phyloP scores from a whole-genome alignment of 2,329 filamentous ascomycete species.

The Clathrospora elynae region DNA sequence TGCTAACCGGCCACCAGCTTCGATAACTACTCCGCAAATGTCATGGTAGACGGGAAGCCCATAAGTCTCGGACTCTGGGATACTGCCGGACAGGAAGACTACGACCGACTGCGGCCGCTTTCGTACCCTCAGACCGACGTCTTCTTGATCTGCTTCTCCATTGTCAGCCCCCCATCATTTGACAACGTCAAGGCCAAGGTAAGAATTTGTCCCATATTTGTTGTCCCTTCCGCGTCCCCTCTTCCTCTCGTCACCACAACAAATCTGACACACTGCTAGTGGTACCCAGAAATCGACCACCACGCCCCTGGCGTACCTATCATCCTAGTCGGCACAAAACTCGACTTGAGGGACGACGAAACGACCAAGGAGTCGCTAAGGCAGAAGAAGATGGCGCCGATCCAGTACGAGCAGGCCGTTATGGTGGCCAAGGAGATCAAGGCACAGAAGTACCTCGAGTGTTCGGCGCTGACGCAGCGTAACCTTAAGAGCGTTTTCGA shows the following conservation, averaged over 20 bases:
- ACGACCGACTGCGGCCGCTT: slow-evolving; percentile 89
- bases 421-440: slow-evolving; percentile 90
- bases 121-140: slow-evolving; percentile 99
- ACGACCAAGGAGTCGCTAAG: slow-evolving; percentile 80
- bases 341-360: slow-evolving; percentile 90
- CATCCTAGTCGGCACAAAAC: slow-evolving; percentile 95
- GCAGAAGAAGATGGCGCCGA: slow-evolving; percentile 95
- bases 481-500: slow-evolving; percentile 99
- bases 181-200: slow-evolving; percentile 99
- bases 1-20: slow-evolving; percentile 66
- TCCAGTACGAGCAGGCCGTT: slow-evolving; percentile 90
- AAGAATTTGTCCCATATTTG: slow-evolving; percentile 35
- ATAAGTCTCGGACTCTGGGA: slow-evolving; percentile 98
- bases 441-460: slow-evolving; percentile 97
- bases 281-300: slow-evolving; percentile 97
- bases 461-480: slow-evolving; percentile 92
- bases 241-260: no score
- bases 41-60: slow-evolving; percentile 98
- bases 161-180: slow-evolving; percentile 95
- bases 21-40: slow-evolving; percentile 98
- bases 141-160: slow-evolving; percentile 97
- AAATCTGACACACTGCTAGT: slow-evolving; percentile 60
- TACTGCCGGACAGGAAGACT: slow-evolving; percentile 98
- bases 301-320: slow-evolving; percentile 95
- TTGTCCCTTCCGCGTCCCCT: no score